A percentile compares a stretch with the other conserved stretches of the same genome.
Conservation (phyloP, 805 yeast genomes). For the Candida pseudofarinosa region DNA sequence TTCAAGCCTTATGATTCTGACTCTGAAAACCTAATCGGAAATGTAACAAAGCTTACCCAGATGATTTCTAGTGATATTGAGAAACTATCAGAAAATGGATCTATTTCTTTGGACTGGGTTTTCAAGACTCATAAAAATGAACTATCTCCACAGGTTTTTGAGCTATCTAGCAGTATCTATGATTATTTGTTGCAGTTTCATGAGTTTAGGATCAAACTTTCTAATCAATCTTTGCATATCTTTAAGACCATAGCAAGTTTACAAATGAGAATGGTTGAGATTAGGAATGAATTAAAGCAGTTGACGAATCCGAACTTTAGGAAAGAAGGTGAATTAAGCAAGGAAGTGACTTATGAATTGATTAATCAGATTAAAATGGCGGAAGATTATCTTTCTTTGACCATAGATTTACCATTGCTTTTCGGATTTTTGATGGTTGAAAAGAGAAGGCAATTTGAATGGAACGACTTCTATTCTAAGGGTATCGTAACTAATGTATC, state of each 20-base stretch:
- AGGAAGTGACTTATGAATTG: constrained; percentile 13
- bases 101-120: constrained; percentile 15
- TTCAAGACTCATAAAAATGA: constrained; percentile 17
- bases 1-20: constrained; percentile 17
- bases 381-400: constrained; percentile 38
- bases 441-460: constrained; percentile 52
- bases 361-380: constrained; percentile 24
- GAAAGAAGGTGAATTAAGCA: constrained; percentile 1
- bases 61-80: constrained; percentile 10
- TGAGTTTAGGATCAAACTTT: constrained; percentile 25
- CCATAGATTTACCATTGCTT: constrained; percentile 64
- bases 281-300: constrained; percentile 24
- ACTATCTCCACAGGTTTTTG: constrained; percentile 23
- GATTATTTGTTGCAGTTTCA: constrained; percentile 27
- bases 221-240: constrained; percentile 17
- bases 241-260: constrained; percentile 31
- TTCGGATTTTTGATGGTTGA: constrained; percentile 71
- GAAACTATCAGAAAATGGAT: constrained; percentile 6
- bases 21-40: constrained; percentile 9
- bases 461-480: constrained; percentile 45
- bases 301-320: constrained; percentile 16
- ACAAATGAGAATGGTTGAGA: constrained; percentile 35
- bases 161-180: constrained; percentile 31
- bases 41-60: constrained; percentile 2
- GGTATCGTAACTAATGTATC: constrained; percentile 42